Percentiles rank a stretch among this genome's conserved stretches.
Evolutionary conservation across 2,329 filamentous ascomycete genomes (phyloP).

Genomic region (Cordyceps fumosorosea): DNA sequence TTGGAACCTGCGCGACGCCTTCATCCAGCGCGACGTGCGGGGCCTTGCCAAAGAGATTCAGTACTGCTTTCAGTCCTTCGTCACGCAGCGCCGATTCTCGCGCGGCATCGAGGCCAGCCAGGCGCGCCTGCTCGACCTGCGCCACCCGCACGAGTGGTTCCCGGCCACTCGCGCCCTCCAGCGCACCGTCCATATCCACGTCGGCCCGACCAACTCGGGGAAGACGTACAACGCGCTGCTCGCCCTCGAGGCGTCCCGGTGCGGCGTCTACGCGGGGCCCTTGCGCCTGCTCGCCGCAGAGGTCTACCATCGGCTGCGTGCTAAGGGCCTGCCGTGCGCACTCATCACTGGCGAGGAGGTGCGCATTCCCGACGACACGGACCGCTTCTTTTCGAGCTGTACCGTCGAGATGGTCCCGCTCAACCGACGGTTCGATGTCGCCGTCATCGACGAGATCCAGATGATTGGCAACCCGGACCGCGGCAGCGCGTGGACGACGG

Average conservation of each 20-base stretch:
- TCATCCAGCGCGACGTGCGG: constrained; percentile 43
- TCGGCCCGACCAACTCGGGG: constrained; percentile 94
- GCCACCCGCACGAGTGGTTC: constrained; percentile 91
- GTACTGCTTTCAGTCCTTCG: constrained; percentile 61
- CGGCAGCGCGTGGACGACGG: constrained; percentile 92
- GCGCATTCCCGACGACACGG: constrained; percentile 54
- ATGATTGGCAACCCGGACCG: constrained; percentile 80
- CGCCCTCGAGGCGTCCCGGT: constrained; percentile 66
- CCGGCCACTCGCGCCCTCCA: constrained; percentile 74
- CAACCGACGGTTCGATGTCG: constrained; percentile 65
- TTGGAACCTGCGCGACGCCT: constrained; percentile 53
- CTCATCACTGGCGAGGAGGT: constrained; percentile 90
- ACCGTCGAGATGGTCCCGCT: constrained; percentile 81
- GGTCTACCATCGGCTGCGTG: constrained; percentile 80
- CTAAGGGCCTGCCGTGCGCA: constrained; percentile 69
- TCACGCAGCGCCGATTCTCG: constrained; percentile 52
- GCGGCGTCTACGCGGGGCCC: constrained; percentile 85
- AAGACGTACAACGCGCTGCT: constrained; percentile 95
- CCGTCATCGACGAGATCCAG: constrained; percentile 97
- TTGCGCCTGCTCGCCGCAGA: constrained; percentile 86
- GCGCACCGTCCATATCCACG: constrained; percentile 82
- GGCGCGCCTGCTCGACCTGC: constrained; percentile 65
- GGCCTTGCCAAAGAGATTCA: constrained; percentile 54
- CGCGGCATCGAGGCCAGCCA: constrained; percentile 52
- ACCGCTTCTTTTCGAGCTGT: constrained; percentile 66